Conservation (phyloP, 2,329 filamentous ascomycete species). For the Cladosporium sp. region DNA sequence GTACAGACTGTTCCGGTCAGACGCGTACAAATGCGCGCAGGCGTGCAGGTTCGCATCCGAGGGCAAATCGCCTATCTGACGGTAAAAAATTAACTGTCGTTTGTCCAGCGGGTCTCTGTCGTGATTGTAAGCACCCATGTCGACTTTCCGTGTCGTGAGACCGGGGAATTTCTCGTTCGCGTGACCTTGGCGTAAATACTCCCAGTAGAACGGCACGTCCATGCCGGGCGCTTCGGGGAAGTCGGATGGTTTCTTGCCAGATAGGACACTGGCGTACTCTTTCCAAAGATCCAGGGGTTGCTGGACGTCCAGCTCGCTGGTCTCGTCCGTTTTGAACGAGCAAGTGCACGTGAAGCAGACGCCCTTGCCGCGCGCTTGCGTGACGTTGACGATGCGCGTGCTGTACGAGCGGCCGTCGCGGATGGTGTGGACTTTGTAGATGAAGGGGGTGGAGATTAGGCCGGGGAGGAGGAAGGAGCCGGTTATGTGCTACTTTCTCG, state of each 20-base stretch:
- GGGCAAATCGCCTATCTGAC: slow-evolving; percentile 37
- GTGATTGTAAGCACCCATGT: slow-evolving; percentile 49
- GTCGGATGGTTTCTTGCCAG: slow-evolving; percentile 29
- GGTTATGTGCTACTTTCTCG: slow-evolving; percentile 43
- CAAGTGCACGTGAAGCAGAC: slow-evolving; percentile 51
- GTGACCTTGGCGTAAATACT: slow-evolving; percentile 31
- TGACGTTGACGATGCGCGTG: slow-evolving; percentile 49
- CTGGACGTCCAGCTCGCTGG: slow-evolving; percentile 31
- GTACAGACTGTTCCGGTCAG: slow-evolving; percentile 53
- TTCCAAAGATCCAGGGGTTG: slow-evolving; percentile 32
- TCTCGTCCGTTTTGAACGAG: slow-evolving; percentile 49
- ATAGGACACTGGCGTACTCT: slow-evolving; percentile 32
- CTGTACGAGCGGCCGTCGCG: slow-evolving; percentile 51
- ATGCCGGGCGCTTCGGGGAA: slow-evolving; percentile 33
- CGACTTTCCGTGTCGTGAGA: slow-evolving; percentile 48
- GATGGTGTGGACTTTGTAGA: slow-evolving; percentile 48
- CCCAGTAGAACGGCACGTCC: slow-evolving; percentile 34
- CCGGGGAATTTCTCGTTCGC: slow-evolving; percentile 40
- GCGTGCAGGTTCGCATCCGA: slow-evolving; percentile 51
- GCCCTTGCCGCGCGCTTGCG: slow-evolving; percentile 41
- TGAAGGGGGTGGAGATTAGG: slow-evolving; percentile 44
- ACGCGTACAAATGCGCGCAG: slow-evolving; percentile 55
- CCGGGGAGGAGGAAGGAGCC: slow-evolving; percentile 51
- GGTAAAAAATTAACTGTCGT: slow-evolving; percentile 44
- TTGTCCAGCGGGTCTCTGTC: slow-evolving; percentile 33